phyloP scores from a whole-genome alignment of 2,329 filamentous ascomycete species.

The Cytospora piceicola region DNA sequence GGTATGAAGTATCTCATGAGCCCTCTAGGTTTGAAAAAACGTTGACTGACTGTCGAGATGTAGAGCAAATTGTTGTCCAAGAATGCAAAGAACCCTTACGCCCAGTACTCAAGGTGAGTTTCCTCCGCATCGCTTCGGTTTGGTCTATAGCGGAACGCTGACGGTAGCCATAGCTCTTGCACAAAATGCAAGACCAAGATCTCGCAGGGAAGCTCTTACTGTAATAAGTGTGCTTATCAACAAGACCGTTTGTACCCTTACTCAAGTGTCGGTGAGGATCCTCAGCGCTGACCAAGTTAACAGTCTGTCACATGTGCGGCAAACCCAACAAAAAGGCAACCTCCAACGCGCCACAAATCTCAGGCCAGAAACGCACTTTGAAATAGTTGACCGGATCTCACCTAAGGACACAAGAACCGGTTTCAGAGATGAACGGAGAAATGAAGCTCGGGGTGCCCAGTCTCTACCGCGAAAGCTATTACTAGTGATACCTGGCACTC shows the following conservation, averaged over 20 bases:
- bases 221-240: conserved; percentile 66
- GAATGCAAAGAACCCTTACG: conserved; percentile 68
- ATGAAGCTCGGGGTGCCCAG: background rate
- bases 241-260: conserved; percentile 54
- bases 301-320: conserved; percentile 67
- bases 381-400: conserved; percentile 48
- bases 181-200: conserved; percentile 66
- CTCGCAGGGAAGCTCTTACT: conserved; percentile 63
- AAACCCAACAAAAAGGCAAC: conserved; percentile 59
- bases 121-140: background rate
- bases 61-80: conserved; percentile 68
- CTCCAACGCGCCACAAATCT: conserved; percentile 55
- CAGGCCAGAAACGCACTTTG: conserved; percentile 65
- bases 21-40: no score
- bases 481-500: background rate
- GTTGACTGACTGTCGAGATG: background rate
- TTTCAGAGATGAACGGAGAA: background rate
- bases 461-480: background rate
- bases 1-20: conserved; percentile 43
- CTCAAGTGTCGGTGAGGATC: background rate
- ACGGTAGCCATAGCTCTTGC: conserved; percentile 49
- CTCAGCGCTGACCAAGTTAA: conserved; percentile 25
- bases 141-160: background rate
- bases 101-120: conserved; percentile 57
- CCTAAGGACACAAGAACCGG: background rate